phyloP scores from a whole-genome alignment of 1,284 basidiomycete genomes.

The Salmacisia buchloeana region DNA sequence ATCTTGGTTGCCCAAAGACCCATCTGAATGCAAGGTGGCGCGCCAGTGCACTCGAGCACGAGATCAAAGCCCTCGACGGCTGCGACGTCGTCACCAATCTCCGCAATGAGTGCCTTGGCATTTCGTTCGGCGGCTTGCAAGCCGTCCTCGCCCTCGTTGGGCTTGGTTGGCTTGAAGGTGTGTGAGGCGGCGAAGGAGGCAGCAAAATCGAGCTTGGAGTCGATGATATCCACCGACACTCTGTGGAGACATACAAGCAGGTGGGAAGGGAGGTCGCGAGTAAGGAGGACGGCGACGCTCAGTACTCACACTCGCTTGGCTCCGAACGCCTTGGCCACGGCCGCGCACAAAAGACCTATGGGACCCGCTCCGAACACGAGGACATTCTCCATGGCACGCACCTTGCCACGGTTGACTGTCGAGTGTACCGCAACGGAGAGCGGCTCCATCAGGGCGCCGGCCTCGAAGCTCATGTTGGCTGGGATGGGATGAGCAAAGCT shows the following conservation, averaged over 20 bases:
- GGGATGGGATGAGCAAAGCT: conserved; percentile 51
- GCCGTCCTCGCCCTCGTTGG: conserved; percentile 35
- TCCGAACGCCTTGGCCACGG: conserved; percentile 71
- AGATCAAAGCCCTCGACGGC: conserved; percentile 58
- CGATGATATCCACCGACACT: conserved; percentile 64
- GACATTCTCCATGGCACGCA: conserved; percentile 55
- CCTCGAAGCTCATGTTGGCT: conserved; percentile 52
- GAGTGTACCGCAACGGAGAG: conserved; percentile 86
- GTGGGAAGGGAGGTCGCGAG: neutral
- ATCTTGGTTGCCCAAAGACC: conserved; percentile 32
- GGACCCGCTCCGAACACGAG: conserved; percentile 78
- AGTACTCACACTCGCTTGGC: conserved; percentile 38
- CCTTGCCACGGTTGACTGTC: conserved; percentile 68
- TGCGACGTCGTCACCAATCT: conserved; percentile 53
- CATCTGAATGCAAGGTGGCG: conserved; percentile 47
- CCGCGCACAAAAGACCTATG: conserved; percentile 85
- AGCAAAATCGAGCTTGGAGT: conserved; percentile 77
- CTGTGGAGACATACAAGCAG: neutral
- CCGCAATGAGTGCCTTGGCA: conserved; percentile 52
- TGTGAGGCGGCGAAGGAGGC: conserved; percentile 82
- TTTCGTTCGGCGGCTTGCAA: conserved; percentile 55
- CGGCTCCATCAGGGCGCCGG: conserved; percentile 73
- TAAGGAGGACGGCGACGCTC: conserved; percentile 60
- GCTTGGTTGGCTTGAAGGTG: conserved; percentile 60
- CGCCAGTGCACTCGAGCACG: conserved; percentile 60